phyloP scores from a whole-genome alignment of 192 early-diverging fungal genomes.

The Podochytrium sp. region DNA sequence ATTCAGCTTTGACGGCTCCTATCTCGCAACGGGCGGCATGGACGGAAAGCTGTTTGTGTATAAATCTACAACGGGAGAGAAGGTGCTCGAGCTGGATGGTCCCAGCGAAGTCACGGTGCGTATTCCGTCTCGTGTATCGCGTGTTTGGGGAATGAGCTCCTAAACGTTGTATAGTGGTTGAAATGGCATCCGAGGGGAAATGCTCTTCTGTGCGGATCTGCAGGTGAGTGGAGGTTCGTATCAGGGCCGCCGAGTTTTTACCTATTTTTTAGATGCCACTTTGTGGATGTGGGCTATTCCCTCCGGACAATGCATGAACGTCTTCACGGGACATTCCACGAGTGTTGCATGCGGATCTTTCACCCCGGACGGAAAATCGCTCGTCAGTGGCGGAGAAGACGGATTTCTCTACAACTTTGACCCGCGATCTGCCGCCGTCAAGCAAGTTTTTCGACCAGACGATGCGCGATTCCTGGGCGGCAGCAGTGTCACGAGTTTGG shows the following conservation, averaged over 20 bases:
- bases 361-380: constrained; percentile 75
- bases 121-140: constrained; percentile 3
- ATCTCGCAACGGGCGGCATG: constrained; percentile 93
- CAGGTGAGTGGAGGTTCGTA: constrained; percentile 59
- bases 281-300: constrained; percentile 97
- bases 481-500: constrained; percentile 75
- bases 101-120: constrained; percentile 84
- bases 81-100: constrained; percentile 77
- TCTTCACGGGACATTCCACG: constrained; percentile 87
- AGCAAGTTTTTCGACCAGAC: constrained; percentile 61
- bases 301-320: constrained; percentile 87
- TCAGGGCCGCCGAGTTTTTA: background rate
- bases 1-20: constrained; percentile 83
- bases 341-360: constrained; percentile 87
- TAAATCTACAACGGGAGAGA: constrained; percentile 62
- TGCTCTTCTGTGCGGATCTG: constrained; percentile 85
- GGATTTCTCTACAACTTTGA: constrained; percentile 49
- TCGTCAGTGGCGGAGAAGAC: constrained; percentile 16
- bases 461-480: constrained; percentile 85
- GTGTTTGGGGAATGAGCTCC: constrained; percentile 9
- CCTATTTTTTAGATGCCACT: constrained; percentile 37
- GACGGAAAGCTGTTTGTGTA: constrained; percentile 88
- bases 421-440: constrained; percentile 81
- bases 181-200: constrained; percentile 96
- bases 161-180: constrained; percentile 80